Evolutionary conservation across 176 grass and related monocot genomes (phyloP).

Genomic region (Miscanthus lutarioriparius): DNA sequence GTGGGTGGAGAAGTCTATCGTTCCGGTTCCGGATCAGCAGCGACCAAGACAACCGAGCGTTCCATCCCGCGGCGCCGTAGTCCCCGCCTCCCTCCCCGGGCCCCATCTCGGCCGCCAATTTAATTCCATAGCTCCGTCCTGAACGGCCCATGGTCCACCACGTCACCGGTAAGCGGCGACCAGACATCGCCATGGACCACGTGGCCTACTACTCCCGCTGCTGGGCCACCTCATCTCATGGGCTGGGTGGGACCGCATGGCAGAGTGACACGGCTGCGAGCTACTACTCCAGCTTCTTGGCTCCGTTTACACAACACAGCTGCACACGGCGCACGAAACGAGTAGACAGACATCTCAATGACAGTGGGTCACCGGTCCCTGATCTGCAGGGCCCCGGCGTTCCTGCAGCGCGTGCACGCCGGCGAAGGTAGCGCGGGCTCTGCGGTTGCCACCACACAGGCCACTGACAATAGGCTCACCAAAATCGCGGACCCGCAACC

Average conservation of each 20-base stretch:
- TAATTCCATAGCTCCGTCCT: background rate
- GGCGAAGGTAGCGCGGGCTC: background rate
- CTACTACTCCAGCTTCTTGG: no score
- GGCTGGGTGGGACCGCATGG: background rate
- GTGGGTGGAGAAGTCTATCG: background rate
- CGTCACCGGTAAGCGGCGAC: slow-evolving; percentile 44
- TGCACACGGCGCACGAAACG: background rate
- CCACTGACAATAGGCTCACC: background rate
- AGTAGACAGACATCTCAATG: background rate
- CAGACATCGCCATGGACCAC: slow-evolving; percentile 40
- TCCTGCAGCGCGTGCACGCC: background rate
- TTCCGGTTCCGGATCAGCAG: background rate
- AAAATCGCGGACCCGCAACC: background rate
- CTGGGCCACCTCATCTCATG: background rate
- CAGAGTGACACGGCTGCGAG: background rate
- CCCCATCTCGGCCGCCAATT: slow-evolving; percentile 19
- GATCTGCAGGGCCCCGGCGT: background rate
- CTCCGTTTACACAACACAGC: background rate
- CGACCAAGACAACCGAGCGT: background rate
- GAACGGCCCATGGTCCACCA: slow-evolving; percentile 2
- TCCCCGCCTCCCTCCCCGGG: background rate
- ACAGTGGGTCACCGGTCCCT: background rate
- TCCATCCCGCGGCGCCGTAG: background rate
- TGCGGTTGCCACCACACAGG: background rate
- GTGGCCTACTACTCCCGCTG: background rate